Evolutionary conservation across 768 basidiomycete species (phyloP).

Genomic region (Pholiota conissans): DNA sequence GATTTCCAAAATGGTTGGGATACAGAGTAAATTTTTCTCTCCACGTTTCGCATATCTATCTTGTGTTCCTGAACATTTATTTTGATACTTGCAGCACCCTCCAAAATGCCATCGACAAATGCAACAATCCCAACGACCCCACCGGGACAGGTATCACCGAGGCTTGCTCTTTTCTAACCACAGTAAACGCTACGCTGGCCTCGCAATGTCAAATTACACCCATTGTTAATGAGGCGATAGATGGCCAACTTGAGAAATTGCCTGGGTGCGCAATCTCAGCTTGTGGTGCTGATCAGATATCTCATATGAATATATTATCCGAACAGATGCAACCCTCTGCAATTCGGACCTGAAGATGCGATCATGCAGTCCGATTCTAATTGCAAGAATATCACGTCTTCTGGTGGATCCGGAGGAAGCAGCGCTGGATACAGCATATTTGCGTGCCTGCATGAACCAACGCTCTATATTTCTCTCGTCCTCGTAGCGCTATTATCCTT

Average conservation of each 20-base stretch:
- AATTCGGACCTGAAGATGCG: conserved; percentile 38
- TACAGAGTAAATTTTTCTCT: conserved; percentile 18
- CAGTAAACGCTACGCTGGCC: conserved; percentile 24
- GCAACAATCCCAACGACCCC: conserved; percentile 38
- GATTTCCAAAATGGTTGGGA: conserved; percentile 58
- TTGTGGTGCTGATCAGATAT: neutral
- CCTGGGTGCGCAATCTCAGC: conserved; percentile 26
- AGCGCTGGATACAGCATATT: neutral
- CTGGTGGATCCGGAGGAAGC: neutral
- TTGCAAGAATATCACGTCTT: conserved; percentile 19
- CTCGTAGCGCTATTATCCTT: neutral
- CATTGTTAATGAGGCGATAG: conserved; percentile 27
- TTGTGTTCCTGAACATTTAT: neutral
- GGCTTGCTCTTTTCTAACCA: conserved; percentile 40
- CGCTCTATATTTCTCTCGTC: neutral
- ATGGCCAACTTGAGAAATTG: conserved; percentile 22
- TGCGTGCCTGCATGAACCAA: neutral
- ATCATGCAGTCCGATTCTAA: conserved; percentile 29
- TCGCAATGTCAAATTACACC: conserved; percentile 32
- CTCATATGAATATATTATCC: neutral
- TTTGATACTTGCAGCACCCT: conserved; percentile 29
- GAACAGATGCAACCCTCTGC: conserved; percentile 38
- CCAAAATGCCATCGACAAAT: conserved; percentile 45
- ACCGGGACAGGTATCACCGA: conserved; percentile 35
- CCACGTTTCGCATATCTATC: neutral